Evolutionary conservation across 768 basidiomycete genomes (phyloP).

Genomic region (Mycena sanguinolenta): DNA sequence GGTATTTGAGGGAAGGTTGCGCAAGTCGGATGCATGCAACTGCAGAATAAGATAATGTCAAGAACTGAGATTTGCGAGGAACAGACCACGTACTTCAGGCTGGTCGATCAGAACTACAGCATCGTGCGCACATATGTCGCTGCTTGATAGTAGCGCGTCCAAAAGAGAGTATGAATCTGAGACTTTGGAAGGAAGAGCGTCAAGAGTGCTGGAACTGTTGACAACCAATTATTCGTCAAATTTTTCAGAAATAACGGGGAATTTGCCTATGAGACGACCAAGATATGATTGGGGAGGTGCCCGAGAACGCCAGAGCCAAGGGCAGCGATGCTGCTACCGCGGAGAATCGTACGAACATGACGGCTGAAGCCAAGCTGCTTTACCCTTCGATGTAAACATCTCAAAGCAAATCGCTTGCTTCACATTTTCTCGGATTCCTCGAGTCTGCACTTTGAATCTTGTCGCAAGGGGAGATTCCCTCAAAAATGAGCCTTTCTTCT

Average conservation of each 20-base stretch:
- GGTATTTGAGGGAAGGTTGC: constrained; percentile 66
- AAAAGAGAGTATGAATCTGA: constrained; percentile 53
- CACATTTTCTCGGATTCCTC: too few relatives aligned
- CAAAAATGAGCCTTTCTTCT: background rate
- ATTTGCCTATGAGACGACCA: constrained; percentile 80
- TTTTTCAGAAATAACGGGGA: background rate
- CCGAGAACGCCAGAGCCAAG: constrained; percentile 67
- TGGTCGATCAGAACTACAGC: constrained; percentile 79
- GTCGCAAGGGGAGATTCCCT: too few relatives aligned
- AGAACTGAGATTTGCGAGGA: background rate
- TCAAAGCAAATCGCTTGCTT: background rate
- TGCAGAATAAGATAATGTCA: constrained; percentile 44
- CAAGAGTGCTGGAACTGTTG: constrained; percentile 64
- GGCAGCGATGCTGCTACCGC: constrained; percentile 61
- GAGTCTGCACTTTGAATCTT: too few relatives aligned
- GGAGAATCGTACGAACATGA: constrained; percentile 60
- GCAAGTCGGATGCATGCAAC: constrained; percentile 85
- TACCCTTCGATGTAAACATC: constrained; percentile 3
- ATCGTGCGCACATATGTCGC: constrained; percentile 72
- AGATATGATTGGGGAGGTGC: constrained; percentile 74
- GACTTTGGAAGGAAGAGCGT: constrained; percentile 52
- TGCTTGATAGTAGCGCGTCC: constrained; percentile 56
- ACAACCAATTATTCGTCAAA: background rate
- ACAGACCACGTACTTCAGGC: constrained; percentile 68
- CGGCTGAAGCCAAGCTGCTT: constrained; percentile 35